phyloP scores from a whole-genome alignment of 768 basidiomycete genomes.

The Lanmaoa pseudosensibilis region DNA sequence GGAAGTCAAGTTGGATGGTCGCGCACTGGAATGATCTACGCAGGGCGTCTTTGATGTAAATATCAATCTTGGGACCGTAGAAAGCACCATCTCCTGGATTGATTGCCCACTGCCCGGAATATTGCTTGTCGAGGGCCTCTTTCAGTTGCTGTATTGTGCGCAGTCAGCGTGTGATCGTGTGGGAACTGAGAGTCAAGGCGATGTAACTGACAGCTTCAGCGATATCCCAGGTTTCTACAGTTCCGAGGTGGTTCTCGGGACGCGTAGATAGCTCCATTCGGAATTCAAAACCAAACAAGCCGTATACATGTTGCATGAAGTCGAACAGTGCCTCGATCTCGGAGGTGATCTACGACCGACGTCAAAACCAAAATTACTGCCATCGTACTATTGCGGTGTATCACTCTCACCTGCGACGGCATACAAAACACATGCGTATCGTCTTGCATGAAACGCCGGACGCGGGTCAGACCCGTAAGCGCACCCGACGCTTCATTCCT shows the following conservation, averaged over 20 bases:
- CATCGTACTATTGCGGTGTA: not conserved
- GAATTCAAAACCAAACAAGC: slow-evolving; percentile 93
- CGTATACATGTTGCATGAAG: slow-evolving; percentile 93
- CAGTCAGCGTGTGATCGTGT: slow-evolving; percentile 2
- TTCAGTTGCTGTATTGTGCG: slow-evolving; percentile 66
- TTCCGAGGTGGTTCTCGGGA: slow-evolving; percentile 90
- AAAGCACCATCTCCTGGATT: slow-evolving; percentile 98
- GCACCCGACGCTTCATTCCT: slow-evolving; percentile 96
- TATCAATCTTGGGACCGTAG: slow-evolving; percentile 99
- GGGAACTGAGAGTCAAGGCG: not conserved
- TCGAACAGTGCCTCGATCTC: slow-evolving; percentile 90
- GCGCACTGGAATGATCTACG: slow-evolving; percentile 96
- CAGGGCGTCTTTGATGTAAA: slow-evolving; percentile 91
- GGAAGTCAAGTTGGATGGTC: slow-evolving; percentile 98
- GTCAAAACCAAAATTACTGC: not conserved
- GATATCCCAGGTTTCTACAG: slow-evolving; percentile 84
- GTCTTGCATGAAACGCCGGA: slow-evolving; percentile 94
- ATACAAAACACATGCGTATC: slow-evolving; percentile 99
- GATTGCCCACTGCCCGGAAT: slow-evolving; percentile 87
- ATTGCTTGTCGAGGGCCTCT: slow-evolving; percentile 77
- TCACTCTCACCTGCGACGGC: slow-evolving; percentile 70
- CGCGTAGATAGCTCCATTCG: slow-evolving; percentile 93
- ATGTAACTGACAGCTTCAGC: slow-evolving; percentile 69
- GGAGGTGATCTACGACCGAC: slow-evolving; percentile 62
- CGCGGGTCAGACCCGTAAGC: slow-evolving; percentile 88